Evolutionary conservation across 1,139 yeast species (phyloP).

Genomic region (Taphrina pruni): DNA sequence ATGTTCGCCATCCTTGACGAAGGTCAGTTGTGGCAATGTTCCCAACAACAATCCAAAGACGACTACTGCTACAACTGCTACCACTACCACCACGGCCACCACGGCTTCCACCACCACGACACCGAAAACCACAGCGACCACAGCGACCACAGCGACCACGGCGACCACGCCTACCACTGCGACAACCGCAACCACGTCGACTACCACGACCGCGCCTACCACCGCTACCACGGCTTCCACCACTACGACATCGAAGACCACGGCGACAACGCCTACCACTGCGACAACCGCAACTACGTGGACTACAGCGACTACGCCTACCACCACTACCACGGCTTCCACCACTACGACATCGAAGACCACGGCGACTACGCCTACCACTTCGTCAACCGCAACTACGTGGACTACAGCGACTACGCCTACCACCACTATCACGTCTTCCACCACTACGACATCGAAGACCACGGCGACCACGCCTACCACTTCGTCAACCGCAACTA

Average conservation of each 20-base stretch:
- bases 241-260: neutral
- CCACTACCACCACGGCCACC: neutral
- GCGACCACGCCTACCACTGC: too few relatives aligned
- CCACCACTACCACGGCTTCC: neutral
- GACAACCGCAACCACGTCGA: neutral
- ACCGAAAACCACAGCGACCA: neutral
- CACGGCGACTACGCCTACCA: neutral
- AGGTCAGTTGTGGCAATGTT: neutral
- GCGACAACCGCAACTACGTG: neutral
- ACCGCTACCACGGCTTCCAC: conserved; percentile 6
- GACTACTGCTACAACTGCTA: neutral
- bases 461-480: neutral
- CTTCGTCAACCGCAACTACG: neutral
- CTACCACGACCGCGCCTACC: neutral
- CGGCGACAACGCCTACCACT: neutral
- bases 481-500: neutral
- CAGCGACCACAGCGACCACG: too few relatives aligned
- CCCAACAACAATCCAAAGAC: neutral
- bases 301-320: neutral
- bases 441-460: neutral
- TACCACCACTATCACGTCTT: too few relatives aligned
- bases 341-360: neutral
- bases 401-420: neutral
- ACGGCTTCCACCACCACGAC: neutral
- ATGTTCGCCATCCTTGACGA: neutral